These are phyloP conservation scores for Emericellopsis atlantica DNA, from an alignment of 2,329 filamentous ascomycete genomes.

Conservation along the genomic window DNA sequence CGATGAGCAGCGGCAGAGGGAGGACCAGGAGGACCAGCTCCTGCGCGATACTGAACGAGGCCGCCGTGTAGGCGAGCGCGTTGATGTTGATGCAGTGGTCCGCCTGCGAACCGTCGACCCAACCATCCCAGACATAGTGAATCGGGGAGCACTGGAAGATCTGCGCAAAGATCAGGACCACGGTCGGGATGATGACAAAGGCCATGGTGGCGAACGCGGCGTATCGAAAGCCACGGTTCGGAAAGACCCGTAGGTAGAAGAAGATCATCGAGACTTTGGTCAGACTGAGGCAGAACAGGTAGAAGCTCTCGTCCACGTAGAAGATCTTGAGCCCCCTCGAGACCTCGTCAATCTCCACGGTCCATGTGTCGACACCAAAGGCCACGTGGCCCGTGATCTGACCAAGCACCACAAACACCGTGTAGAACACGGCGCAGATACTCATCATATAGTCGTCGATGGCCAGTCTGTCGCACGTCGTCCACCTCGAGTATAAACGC, in stretches of 20 bases:
- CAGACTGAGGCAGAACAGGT: slow-evolving; percentile 22
- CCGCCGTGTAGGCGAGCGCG: slow-evolving; percentile 25
- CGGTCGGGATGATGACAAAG: slow-evolving; percentile 19
- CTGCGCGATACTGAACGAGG: slow-evolving; percentile 30
- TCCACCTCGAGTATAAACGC: slow-evolving; percentile 23
- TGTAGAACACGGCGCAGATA: slow-evolving; percentile 12
- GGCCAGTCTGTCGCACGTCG: slow-evolving; percentile 14
- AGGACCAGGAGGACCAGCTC: slow-evolving; percentile 30
- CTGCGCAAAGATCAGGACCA: slow-evolving; percentile 20
- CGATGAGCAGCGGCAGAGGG: slow-evolving; percentile 24
- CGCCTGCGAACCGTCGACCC: slow-evolving; percentile 4
- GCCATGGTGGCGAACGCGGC: slow-evolving; percentile 18
- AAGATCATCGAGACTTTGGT: slow-evolving; percentile 25
- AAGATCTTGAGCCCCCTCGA: slow-evolving; percentile 17
- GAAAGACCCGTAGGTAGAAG: slow-evolving; percentile 24
- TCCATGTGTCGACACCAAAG: slow-evolving; percentile 25
- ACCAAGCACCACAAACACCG: slow-evolving; percentile 16
- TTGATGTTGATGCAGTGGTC: slow-evolving; percentile 9
- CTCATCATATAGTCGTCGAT: slow-evolving; percentile 27
- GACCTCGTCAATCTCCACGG: slow-evolving; percentile 12
- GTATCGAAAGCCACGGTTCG: slow-evolving; percentile 17
- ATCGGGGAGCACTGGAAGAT: slow-evolving; percentile 27
- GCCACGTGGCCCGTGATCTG: slow-evolving; percentile 13
- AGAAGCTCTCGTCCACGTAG: slow-evolving; percentile 17
- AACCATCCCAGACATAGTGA: slow-evolving; percentile 18